A percentile compares a stretch with the other conserved stretches of the same genome.
These are phyloP conservation scores for Fusarium brevicatenulatum DNA, from an alignment of 2,329 filamentous ascomycete genomes.

Conservation along the genomic window DNA sequence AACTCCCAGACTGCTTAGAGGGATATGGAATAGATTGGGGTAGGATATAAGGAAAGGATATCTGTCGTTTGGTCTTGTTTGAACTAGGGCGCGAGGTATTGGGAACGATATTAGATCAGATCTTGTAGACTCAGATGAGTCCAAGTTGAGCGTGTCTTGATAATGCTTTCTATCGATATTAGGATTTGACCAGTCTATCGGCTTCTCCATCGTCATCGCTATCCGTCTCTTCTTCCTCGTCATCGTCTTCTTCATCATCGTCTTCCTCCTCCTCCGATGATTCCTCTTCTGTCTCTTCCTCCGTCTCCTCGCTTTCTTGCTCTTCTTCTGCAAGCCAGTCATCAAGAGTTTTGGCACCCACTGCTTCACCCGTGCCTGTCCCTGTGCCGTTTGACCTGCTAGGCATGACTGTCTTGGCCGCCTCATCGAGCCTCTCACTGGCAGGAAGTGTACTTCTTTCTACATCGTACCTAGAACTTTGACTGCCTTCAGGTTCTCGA, in stretches of 20 bases:
- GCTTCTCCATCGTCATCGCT: constrained; percentile 59
- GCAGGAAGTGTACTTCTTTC: constrained; percentile 61
- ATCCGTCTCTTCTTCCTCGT: constrained; percentile 61
- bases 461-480: constrained; percentile 47
- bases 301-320: constrained; percentile 65
- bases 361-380: constrained; percentile 63
- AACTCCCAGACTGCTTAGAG: constrained; percentile 25
- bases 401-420: constrained; percentile 51
- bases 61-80: not conserved
- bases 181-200: constrained; percentile 56
- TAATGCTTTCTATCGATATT: constrained; percentile 35
- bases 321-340: constrained; percentile 88
- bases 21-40: not conserved
- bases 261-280: constrained; percentile 61
- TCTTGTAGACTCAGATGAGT: constrained; percentile 22
- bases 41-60: not conserved
- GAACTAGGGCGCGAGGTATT: not conserved
- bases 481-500: constrained; percentile 65
- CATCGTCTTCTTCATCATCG: constrained; percentile 60
- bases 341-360: constrained; percentile 82
- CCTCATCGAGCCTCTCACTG: constrained; percentile 71
- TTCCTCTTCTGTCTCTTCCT: constrained; percentile 61
- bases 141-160: constrained; percentile 6
- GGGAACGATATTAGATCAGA: constrained; percentile 2
- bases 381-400: constrained; percentile 61